Evolutionary conservation across 345 rosid genomes (phyloP).

Genomic region (Microthlaspi erraticum): DNA sequence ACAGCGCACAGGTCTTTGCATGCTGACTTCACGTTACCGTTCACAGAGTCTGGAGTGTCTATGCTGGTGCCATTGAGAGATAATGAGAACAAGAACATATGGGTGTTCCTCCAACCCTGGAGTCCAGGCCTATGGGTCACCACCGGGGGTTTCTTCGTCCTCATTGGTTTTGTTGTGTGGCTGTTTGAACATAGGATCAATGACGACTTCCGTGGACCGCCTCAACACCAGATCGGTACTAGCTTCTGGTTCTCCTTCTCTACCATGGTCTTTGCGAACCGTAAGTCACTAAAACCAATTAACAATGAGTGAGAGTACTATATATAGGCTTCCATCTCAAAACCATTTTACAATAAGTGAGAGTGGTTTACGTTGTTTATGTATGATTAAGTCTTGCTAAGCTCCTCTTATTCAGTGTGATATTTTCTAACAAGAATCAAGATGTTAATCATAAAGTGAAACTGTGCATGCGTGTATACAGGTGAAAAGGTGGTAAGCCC

Average conservation of each 20-base stretch:
- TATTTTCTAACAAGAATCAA: not conserved
- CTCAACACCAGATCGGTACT: slow-evolving; percentile 42
- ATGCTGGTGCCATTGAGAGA: slow-evolving; percentile 72
- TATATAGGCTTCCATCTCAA: no score
- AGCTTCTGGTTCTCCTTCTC: slow-evolving; percentile 48
- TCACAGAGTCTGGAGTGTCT: slow-evolving; percentile 66
- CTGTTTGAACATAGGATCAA: slow-evolving; percentile 72
- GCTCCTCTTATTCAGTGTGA: no score
- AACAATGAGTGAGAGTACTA: not conserved
- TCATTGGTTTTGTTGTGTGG: slow-evolving; percentile 72
- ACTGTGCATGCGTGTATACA: slow-evolving; percentile 6
- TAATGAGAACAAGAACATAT: slow-evolving; percentile 49
- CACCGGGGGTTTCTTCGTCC: slow-evolving; percentile 54
- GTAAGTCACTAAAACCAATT: slow-evolving; percentile 30
- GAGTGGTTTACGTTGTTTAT: not conserved
- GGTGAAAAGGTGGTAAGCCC: slow-evolving; percentile 48
- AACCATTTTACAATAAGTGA: not conserved
- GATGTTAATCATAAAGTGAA: slow-evolving; percentile 19
- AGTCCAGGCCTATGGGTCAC: slow-evolving; percentile 69
- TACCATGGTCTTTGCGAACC: slow-evolving; percentile 43
- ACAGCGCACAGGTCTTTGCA: slow-evolving; percentile 47
- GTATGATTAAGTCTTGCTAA: no score
- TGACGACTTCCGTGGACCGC: slow-evolving; percentile 60
- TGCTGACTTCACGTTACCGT: slow-evolving; percentile 77
- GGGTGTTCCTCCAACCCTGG: slow-evolving; percentile 74